Evolutionary conservation across 352 stramenopile species (phyloP).

Genomic region (Pythium phragmiticola): DNA sequence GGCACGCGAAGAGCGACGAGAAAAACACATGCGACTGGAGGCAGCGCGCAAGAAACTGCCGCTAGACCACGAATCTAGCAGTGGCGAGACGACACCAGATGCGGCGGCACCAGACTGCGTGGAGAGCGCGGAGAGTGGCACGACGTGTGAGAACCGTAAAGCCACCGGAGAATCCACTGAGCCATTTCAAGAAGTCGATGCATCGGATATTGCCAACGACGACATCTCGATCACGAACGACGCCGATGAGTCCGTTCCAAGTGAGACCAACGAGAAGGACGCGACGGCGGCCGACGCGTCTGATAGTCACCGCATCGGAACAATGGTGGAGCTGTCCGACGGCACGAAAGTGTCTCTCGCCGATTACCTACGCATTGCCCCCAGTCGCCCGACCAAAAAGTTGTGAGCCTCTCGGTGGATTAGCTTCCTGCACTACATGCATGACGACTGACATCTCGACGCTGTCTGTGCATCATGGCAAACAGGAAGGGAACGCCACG

Average conservation of each 20-base stretch:
- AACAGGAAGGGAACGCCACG: slow-evolving; percentile 35
- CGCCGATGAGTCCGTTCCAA: slow-evolving; percentile 10
- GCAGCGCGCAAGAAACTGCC: slow-evolving; percentile 44
- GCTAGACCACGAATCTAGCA: slow-evolving; percentile 8
- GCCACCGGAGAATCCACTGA: not conserved
- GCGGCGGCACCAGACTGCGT: slow-evolving; percentile 10
- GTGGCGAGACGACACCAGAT: slow-evolving; percentile 3
- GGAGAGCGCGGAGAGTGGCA: slow-evolving; percentile 10
- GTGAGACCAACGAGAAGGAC: slow-evolving; percentile 29
- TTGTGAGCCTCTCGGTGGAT: slow-evolving; percentile 28
- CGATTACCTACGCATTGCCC: slow-evolving; percentile 63
- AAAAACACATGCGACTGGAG: slow-evolving; percentile 53
- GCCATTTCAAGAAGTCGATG: slow-evolving; percentile 23
- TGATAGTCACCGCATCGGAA: slow-evolving; percentile 35
- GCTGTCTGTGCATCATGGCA: not conserved
- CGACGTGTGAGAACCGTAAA: slow-evolving; percentile 14
- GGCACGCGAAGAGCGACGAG: slow-evolving; percentile 59
- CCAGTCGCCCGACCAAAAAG: slow-evolving; percentile 40
- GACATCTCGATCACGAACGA: slow-evolving; percentile 24
- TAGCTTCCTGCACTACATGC: not conserved
- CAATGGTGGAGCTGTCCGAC: slow-evolving; percentile 58
- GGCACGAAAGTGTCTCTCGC: slow-evolving; percentile 52
- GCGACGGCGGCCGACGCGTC: slow-evolving; percentile 34
- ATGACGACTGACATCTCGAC: not conserved
- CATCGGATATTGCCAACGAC: slow-evolving; percentile 1